Percentiles rank a stretch among this genome's conserved stretches.
Evolutionary conservation across 768 basidiomycete species (phyloP).

Genomic region (Tephrocybe sp.): DNA sequence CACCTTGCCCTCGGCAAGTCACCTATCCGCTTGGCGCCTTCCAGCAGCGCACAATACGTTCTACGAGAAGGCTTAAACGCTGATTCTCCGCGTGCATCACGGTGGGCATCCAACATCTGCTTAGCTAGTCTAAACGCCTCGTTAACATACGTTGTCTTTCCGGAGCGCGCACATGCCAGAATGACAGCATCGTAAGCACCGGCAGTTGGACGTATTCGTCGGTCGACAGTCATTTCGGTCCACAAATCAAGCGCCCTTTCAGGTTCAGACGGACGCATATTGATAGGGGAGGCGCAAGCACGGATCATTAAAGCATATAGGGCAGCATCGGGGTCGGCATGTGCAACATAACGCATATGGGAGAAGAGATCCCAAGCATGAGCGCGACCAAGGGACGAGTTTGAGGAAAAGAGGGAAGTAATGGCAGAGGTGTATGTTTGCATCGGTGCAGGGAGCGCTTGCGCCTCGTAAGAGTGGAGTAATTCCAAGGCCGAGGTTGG

Average conservation of each 20-base stretch:
- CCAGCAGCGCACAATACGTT: constrained; percentile 83
- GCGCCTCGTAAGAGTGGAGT: constrained; percentile 70
- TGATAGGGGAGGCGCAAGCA: constrained; percentile 66
- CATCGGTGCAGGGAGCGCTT: constrained; percentile 63
- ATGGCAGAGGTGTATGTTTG: constrained; percentile 73
- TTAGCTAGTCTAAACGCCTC: constrained; percentile 84
- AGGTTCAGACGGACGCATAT: constrained; percentile 59
- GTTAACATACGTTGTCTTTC: constrained; percentile 59
- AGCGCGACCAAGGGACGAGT: constrained; percentile 53
- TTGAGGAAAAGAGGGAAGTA: constrained; percentile 48
- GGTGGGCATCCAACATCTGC: constrained; percentile 81
- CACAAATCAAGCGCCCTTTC: constrained; percentile 92
- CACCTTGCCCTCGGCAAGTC: constrained; percentile 83
- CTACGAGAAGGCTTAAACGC: constrained; percentile 57
- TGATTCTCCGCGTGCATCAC: constrained; percentile 58
- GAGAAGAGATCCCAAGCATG: constrained; percentile 94
- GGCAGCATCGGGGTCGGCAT: constrained; percentile 68
- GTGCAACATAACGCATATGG: constrained; percentile 96
- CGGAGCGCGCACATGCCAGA: constrained; percentile 71
- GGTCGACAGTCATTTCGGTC: constrained; percentile 86
- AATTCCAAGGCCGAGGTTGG: constrained; percentile 62
- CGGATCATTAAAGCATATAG: constrained; percentile 87
- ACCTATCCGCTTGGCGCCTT: constrained; percentile 84
- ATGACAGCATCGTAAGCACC: constrained; percentile 82
- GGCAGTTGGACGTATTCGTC: constrained; percentile 55